Conservation (phyloP, 805 yeast genomes). For the Candida gorgasii region DNA sequence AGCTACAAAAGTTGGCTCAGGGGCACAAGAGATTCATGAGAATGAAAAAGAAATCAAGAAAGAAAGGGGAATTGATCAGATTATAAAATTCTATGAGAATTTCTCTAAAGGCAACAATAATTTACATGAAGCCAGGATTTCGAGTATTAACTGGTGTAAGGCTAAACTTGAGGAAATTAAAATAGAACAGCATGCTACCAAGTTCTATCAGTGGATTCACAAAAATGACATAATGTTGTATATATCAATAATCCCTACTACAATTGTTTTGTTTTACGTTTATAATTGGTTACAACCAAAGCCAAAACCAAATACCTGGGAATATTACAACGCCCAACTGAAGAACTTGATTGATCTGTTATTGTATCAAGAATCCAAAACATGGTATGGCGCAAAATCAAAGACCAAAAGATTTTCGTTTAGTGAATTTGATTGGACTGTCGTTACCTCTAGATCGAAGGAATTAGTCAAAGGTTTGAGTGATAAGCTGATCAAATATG, state of each 20-base stretch:
- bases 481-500: not conserved
- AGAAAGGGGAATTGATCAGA: constrained; percentile 11
- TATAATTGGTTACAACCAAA: constrained; percentile 3
- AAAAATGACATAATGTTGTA: constrained; percentile 14
- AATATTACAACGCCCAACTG: constrained; percentile 1
- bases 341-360: constrained; percentile 1
- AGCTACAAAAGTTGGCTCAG: not conserved
- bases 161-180: not conserved
- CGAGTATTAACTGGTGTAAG: not conserved
- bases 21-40: not conserved
- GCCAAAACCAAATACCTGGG: constrained; percentile 1
- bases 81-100: constrained; percentile 28
- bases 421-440: not conserved
- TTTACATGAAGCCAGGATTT: not conserved
- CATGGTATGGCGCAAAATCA: constrained; percentile 2
- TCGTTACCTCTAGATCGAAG: not conserved
- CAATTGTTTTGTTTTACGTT: constrained; percentile 2
- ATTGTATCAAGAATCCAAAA: constrained; percentile 3
- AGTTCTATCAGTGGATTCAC: constrained; percentile 8
- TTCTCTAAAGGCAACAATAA: constrained; percentile 14
- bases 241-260: constrained; percentile 7
- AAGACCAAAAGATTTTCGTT: constrained; percentile 1
- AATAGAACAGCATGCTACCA: not conserved
- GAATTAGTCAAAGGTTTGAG: not conserved
- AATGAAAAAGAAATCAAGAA: not conserved